Evolutionary conservation across 2,329 filamentous ascomycete species (phyloP).

Genomic region (Nigrospora oryzae): DNA sequence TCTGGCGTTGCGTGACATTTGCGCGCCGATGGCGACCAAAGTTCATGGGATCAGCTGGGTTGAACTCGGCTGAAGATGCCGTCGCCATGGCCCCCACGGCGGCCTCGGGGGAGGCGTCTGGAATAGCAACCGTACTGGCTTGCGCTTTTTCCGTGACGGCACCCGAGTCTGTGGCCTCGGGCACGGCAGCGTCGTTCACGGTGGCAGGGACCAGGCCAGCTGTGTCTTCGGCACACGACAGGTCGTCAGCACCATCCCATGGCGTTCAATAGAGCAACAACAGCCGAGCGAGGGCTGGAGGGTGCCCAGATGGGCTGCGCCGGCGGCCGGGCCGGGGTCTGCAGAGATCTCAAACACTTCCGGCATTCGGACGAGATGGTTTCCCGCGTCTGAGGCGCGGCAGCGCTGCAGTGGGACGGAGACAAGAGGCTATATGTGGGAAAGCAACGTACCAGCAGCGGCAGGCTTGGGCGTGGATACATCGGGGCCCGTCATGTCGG

Average conservation of each 20-base stretch:
- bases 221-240: neutral
- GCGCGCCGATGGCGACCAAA: constrained; percentile 30
- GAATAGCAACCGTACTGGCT: no score
- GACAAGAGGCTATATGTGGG: neutral
- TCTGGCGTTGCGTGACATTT: constrained; percentile 32
- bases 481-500: neutral
- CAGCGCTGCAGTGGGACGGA: neutral
- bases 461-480: neutral
- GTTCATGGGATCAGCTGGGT: constrained; percentile 25
- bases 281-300: neutral
- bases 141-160: no score
- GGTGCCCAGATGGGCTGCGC: neutral
- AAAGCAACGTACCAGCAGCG: constrained; percentile 1
- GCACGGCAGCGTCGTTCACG: no score
- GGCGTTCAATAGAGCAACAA: neutral
- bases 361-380: constrained; percentile 1
- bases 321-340: no score
- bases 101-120: no score
- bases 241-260: neutral
- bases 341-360: constrained; percentile 1
- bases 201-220: neutral
- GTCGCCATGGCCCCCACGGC: no score
- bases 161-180: no score
- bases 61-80: constrained; percentile 5
- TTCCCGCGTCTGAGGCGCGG: neutral